These are phyloP conservation scores for Quercus bicolor DNA, from an alignment of 306 rosid genomes.

Conservation along the genomic window DNA sequence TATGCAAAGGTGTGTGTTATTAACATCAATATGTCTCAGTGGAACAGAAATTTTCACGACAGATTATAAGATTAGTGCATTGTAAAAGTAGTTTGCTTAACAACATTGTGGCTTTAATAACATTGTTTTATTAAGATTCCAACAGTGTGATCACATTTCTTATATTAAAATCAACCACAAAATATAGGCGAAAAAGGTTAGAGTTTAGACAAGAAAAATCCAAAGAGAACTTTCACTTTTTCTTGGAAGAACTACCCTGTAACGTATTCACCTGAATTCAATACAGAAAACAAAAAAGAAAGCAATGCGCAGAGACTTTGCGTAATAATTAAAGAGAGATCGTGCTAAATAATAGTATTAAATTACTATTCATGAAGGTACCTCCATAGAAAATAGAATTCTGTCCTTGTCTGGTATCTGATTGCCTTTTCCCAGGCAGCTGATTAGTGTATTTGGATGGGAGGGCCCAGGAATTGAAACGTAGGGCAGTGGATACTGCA, in stretches of 20 bases:
- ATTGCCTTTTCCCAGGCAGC: background rate
- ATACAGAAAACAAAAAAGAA: no score
- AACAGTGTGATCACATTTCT: background rate
- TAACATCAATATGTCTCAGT: no score
- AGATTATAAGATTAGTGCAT: no score
- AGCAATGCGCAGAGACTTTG: no score
- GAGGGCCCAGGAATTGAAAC: background rate
- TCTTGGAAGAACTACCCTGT: background rate
- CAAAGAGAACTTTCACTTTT: background rate
- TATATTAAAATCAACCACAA: background rate
- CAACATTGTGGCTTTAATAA: no score
- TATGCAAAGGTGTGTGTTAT: no score
- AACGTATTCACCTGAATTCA: no score
- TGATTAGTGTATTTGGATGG: background rate
- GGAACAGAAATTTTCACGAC: no score
- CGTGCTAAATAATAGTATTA: background rate
- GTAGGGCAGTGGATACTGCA: background rate
- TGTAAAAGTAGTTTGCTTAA: no score
- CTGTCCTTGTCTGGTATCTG: background rate
- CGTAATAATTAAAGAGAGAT: background rate
- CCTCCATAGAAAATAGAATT: background rate
- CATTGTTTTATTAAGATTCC: background rate
- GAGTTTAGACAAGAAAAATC: background rate
- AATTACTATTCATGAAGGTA: background rate
- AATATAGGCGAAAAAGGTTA: background rate